Evolutionary conservation across 768 basidiomycete genomes (phyloP).

Genomic region (Gloeopeniophorella convolvens): DNA sequence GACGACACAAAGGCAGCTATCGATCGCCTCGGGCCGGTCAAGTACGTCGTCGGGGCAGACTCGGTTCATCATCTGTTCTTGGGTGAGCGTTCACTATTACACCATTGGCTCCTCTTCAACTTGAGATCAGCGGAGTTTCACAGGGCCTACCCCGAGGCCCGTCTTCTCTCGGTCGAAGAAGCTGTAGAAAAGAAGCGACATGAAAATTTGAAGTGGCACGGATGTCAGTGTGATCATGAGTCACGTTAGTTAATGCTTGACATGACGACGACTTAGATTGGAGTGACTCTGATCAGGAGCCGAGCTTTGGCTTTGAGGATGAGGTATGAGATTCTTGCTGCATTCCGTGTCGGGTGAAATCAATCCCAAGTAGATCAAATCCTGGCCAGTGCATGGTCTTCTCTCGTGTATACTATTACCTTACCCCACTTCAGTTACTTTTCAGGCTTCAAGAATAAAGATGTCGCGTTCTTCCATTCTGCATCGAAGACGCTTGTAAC

Average conservation of each 20-base stretch:
- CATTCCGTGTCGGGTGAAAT: background rate
- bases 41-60: constrained; percentile 57
- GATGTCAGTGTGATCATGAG: constrained; percentile 38
- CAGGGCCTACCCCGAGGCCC: constrained; percentile 62
- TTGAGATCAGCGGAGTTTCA: constrained; percentile 49
- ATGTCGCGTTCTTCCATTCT: constrained; percentile 76
- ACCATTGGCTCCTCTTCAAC: constrained; percentile 18
- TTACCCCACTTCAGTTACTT: constrained; percentile 45
- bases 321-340: constrained; percentile 36
- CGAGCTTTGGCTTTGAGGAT: constrained; percentile 72
- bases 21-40: constrained; percentile 60
- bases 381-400: constrained; percentile 22
- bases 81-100: constrained; percentile 32
- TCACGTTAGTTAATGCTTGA: background rate
- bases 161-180: constrained; percentile 61
- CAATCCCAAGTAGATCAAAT: constrained; percentile 24
- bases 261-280: constrained; percentile 24
- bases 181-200: constrained; percentile 47
- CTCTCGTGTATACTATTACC: background rate
- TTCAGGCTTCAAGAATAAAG: constrained; percentile 65
- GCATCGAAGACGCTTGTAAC: constrained; percentile 66
- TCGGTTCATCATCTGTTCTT: constrained; percentile 55
- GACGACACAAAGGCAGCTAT: constrained; percentile 57
- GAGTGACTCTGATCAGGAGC: constrained; percentile 34
- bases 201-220: constrained; percentile 49